Evolutionary conservation across 495 filamentous ascomycete genomes (phyloP).

Genomic region (Penicillium canariense): DNA sequence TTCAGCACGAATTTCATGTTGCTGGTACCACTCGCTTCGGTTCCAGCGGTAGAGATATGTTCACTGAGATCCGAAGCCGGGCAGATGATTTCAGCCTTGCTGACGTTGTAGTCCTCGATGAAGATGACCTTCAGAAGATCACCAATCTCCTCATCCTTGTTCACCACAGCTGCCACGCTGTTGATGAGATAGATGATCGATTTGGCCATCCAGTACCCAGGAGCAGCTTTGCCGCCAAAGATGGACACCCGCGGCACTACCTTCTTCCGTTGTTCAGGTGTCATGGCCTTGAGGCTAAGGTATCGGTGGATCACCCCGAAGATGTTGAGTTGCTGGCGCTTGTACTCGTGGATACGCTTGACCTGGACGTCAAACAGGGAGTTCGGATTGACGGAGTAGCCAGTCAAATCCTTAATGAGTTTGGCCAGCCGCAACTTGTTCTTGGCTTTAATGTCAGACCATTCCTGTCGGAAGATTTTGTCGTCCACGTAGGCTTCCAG

Average conservation of each 20-base stretch:
- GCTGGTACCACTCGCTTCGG: slow-evolving; percentile 66
- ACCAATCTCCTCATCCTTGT: slow-evolving; percentile 86
- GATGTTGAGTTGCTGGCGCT: slow-evolving; percentile 98
- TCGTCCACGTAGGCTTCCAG: slow-evolving; percentile 80
- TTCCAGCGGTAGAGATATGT: slow-evolving; percentile 97
- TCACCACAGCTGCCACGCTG: slow-evolving; percentile 85
- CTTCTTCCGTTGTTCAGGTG: slow-evolving; percentile 81
- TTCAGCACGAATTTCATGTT: slow-evolving; percentile 99
- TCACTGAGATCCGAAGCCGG: slow-evolving; percentile 96
- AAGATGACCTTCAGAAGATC: slow-evolving; percentile 97
- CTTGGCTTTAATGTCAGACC: slow-evolving; percentile 80
- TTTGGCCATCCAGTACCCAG: slow-evolving; percentile 99
- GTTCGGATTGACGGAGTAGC: slow-evolving; percentile 78
- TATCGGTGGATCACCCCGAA: slow-evolving; percentile 97
- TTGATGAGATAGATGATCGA: slow-evolving; percentile 97
- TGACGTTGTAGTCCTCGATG: slow-evolving; percentile 97
- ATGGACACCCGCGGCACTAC: slow-evolving; percentile 89
- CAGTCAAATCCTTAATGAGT: slow-evolving; percentile 78
- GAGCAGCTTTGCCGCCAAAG: slow-evolving; percentile 96
- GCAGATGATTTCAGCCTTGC: slow-evolving; percentile 95
- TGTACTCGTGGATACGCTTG: slow-evolving; percentile 99
- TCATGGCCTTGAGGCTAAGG: slow-evolving; percentile 81
- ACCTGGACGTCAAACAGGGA: slow-evolving; percentile 96
- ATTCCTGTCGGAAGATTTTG: slow-evolving; percentile 85
- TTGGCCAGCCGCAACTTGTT: slow-evolving; percentile 83